Evolutionary conservation across 441 rosid species (phyloP).

Genomic region (Cnidoscolus chayamansa): DNA sequence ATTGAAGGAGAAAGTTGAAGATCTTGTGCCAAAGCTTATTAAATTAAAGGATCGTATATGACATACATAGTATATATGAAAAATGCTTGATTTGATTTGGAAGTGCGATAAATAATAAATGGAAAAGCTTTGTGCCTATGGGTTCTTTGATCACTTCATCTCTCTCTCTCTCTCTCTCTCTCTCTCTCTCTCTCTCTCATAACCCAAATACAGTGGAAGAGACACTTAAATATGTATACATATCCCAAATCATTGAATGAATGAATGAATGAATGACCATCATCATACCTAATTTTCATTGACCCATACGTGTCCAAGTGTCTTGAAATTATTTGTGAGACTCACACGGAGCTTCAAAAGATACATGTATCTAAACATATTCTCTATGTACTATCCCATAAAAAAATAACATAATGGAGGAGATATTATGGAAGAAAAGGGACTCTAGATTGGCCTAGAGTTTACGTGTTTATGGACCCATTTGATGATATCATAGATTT

Average conservation of each 20-base stretch:
- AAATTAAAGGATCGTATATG: background rate
- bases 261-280: background rate
- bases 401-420: background rate
- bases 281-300: constrained; percentile 12
- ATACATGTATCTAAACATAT: background rate
- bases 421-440: background rate
- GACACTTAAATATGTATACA: too few relatives aligned
- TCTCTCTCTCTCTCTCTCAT: too few relatives aligned
- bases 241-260: constrained; percentile 2
- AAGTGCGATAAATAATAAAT: background rate
- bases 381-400: too few relatives aligned
- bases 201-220: too few relatives aligned
- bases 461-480: background rate
- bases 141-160: too few relatives aligned
- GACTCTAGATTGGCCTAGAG: constrained; percentile 1
- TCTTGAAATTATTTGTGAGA: too few relatives aligned
- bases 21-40: background rate
- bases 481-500: too few relatives aligned
- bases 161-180: too few relatives aligned
- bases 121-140: background rate
- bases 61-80: too few relatives aligned
- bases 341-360: background rate
- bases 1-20: constrained; percentile 8
- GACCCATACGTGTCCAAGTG: too few relatives aligned
- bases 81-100: background rate